Conservation (phyloP, 2,329 filamentous ascomycete genomes). For the Venturia aucupariae region DNA sequence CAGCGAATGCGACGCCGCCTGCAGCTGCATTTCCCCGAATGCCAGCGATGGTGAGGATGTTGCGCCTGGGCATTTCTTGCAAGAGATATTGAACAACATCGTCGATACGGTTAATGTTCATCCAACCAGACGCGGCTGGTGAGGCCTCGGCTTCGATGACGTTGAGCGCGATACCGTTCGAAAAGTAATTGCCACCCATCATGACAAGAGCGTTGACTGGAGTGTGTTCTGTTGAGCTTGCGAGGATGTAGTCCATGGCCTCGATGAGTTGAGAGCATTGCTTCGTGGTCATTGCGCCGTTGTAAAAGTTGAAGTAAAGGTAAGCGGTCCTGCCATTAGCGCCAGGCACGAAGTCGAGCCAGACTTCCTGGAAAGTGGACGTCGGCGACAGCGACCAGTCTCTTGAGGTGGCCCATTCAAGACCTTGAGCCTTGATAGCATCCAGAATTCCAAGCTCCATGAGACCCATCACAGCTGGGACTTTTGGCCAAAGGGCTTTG, state of each 20-base stretch:
- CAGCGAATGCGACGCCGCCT: conserved; percentile 35
- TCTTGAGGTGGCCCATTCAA: conserved; percentile 17
- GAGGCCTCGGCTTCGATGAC: conserved; percentile 34
- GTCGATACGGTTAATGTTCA: conserved; percentile 37
- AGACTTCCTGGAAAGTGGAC: conserved; percentile 32
- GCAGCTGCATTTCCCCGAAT: conserved; percentile 35
- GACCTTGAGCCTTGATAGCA: conserved; percentile 15
- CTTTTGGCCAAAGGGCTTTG: conserved; percentile 33
- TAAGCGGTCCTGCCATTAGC: conserved; percentile 25
- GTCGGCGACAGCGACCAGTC: conserved; percentile 25
- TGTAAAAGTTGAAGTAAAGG: conserved; percentile 37
- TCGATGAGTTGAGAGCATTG: conserved; percentile 31
- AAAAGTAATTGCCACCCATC: conserved; percentile 36
- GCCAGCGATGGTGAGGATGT: conserved; percentile 31
- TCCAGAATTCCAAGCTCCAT: conserved; percentile 27
- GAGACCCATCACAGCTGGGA: conserved; percentile 30
- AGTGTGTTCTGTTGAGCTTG: conserved; percentile 20
- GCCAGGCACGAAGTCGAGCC: conserved; percentile 29
- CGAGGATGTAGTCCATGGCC: conserved; percentile 29
- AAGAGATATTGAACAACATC: conserved; percentile 33
- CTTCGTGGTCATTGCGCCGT: conserved; percentile 34
- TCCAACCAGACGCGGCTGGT: conserved; percentile 33
- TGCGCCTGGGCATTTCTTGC: conserved; percentile 28
- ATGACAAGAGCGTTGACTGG: conserved; percentile 31
- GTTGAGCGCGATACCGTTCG: conserved; percentile 37